Base-by-base conservation (phyloP, 139 green algal genomes). In the Raphidocelis subcapitata region DNA sequence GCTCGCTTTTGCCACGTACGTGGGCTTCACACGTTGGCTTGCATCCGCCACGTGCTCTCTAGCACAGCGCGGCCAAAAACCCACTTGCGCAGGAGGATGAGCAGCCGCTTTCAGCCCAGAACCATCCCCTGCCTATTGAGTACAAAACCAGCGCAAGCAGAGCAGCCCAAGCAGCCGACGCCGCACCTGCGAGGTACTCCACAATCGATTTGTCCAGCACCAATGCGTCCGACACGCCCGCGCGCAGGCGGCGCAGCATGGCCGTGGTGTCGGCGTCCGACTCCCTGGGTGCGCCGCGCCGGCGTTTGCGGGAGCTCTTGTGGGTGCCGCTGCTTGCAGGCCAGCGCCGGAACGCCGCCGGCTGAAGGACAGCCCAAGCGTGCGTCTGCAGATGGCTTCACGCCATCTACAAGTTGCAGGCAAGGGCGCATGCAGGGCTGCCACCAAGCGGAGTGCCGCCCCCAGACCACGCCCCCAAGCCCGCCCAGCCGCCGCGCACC, bases 121-220 rank as follows among this genome's bases (percentile, higher is more conserved):
- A 3, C 52, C 20, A 10, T n/a, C 20, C 52, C 20, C 52, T 28
- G 52, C 16, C 52, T n/a, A 15, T 28, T n/a, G 20, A 31, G 52
- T n/a, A n/a, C n/a, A n/a, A n/a, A n/a, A n/a, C n/a, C n/a, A n/a
- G n/a, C n/a, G n/a, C n/a, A n/a, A n/a, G n/a, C n/a, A n/a, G n/a
- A n/a, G n/a, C n/a, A n/a, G n/a, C n/a, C n/a, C n/a, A n/a, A n/a
- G n/a, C n/a, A n/a, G 12, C 12, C 52, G 52, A 15, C 16, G 52
- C 12, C 52, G 52, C 52, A 28, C 52, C 23, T 28, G 54, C 61
- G 1, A 33, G 52, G 47, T 70, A 77, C 47, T 77, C 61, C 41
- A 77, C 21, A 35, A 77, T 62, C 29, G 70, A 31, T 4, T 61
- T 52, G 32, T 77, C 70, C 46, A 77, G 32, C 21, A 77, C 61